phyloP scores from a whole-genome alignment of 805 yeast species.

The Zygoascus bituminiphila region DNA sequence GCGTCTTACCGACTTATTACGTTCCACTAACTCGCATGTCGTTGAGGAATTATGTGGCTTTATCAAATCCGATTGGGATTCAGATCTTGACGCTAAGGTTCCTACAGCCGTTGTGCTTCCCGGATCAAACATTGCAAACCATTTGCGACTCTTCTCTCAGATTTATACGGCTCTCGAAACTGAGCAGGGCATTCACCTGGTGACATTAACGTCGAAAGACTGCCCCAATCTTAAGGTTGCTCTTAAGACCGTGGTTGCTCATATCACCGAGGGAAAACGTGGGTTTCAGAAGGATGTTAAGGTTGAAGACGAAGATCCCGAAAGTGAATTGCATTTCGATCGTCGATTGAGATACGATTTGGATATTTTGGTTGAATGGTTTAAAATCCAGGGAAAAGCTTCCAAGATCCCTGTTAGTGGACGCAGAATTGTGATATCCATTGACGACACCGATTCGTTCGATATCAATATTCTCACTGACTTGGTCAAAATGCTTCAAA shows the following conservation, averaged over 20 bases:
- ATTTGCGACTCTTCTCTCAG: slow-evolving; percentile 23
- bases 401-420: slow-evolving; percentile 5
- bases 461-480: slow-evolving; percentile 23
- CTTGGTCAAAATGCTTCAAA: slow-evolving; percentile 26
- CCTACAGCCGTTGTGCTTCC: slow-evolving; percentile 27
- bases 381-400: slow-evolving; percentile 8
- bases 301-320: slow-evolving; percentile 10
- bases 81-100: slow-evolving; percentile 14
- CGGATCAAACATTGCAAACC: slow-evolving; percentile 30
- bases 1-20: slow-evolving; percentile 26
- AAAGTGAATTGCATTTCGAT: slow-evolving; percentile 20
- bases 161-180: slow-evolving; percentile 12
- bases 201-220: slow-evolving; percentile 29
- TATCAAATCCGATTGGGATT: slow-evolving; percentile 12
- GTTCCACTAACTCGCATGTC: slow-evolving; percentile 17
- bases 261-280: slow-evolving; percentile 22
- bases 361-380: slow-evolving; percentile 30
- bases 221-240: slow-evolving; percentile 29
- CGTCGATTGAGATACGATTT: slow-evolving; percentile 32
- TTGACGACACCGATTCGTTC: slow-evolving; percentile 35
- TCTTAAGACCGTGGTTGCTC: slow-evolving; percentile 26
- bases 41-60: slow-evolving; percentile 14
- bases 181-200: slow-evolving; percentile 12
- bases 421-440: slow-evolving; percentile 22
- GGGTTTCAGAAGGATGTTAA: slow-evolving; percentile 8